Percentiles rank a stretch among this genome's conserved stretches.
Conservation (phyloP, 2,329 filamentous ascomycete species). For the Pseudogymnoascus sp. region DNA sequence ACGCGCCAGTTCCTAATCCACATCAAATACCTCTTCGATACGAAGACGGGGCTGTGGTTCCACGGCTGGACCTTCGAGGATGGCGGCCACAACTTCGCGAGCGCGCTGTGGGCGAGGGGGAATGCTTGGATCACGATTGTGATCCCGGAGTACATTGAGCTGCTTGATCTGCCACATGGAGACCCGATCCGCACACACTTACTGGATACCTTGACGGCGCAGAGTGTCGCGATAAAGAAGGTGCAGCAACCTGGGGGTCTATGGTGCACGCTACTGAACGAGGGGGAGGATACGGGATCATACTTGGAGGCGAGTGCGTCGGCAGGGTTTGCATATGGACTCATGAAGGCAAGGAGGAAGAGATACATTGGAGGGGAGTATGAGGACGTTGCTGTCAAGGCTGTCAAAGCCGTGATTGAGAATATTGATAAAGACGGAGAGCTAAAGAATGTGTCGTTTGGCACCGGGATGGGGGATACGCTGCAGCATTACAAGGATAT, state of each 20-base stretch:
- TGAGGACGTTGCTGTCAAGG: conserved; percentile 52
- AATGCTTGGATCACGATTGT: conserved; percentile 74
- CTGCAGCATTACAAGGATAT: conserved; percentile 74
- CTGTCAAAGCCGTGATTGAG: conserved; percentile 56
- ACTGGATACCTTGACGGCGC: conserved; percentile 56
- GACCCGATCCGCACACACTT: conserved; percentile 51
- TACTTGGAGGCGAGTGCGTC: conserved; percentile 72
- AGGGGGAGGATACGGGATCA: conserved; percentile 56
- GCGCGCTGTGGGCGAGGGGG: conserved; percentile 49
- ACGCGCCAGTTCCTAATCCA: conserved; percentile 71
- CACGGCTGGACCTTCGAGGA: conserved; percentile 74
- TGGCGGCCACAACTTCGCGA: conserved; percentile 53
- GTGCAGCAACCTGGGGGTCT: conserved; percentile 56
- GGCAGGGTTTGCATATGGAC: conserved; percentile 72
- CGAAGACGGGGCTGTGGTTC: conserved; percentile 64
- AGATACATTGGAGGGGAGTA: conserved; percentile 59
- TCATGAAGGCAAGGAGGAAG: conserved; percentile 64
- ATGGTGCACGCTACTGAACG: conserved; percentile 68
- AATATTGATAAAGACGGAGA: conserved; percentile 62
- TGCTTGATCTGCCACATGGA: conserved; percentile 50
- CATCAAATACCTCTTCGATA: conserved; percentile 70
- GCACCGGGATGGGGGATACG: conserved; percentile 66
- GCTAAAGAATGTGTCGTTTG: conserved; percentile 66
- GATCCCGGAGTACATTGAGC: conserved; percentile 73
- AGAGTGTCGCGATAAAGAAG: conserved; percentile 54